Evolutionary conservation across 352 stramenopile species (phyloP).

Genomic region (Globisporangium irregulare): DNA sequence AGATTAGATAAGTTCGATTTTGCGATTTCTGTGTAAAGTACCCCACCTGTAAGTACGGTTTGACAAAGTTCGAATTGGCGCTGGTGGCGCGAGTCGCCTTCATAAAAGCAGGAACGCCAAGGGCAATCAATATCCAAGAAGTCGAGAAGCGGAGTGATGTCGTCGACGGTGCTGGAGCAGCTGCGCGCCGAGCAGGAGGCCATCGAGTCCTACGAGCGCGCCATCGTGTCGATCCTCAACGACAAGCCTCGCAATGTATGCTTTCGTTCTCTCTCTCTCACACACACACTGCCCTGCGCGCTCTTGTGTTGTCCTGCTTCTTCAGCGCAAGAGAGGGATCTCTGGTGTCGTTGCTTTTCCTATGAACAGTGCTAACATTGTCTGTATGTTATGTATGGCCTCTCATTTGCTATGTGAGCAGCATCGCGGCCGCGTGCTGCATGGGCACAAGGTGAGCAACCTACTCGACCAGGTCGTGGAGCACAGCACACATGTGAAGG

Average conservation of each 20-base stretch:
- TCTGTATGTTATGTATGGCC: not conserved
- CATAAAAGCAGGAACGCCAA: slow-evolving; percentile 4
- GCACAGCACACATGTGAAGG: slow-evolving; percentile 66
- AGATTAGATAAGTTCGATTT: not conserved
- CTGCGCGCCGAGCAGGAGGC: slow-evolving; percentile 78
- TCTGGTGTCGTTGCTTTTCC: not conserved
- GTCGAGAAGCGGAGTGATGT: slow-evolving; percentile 40
- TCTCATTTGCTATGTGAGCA: slow-evolving; percentile 13
- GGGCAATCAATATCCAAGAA: not conserved
- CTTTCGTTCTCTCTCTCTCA: not conserved
- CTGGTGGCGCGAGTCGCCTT: not conserved
- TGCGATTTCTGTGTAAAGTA: not conserved
- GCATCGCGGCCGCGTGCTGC: slow-evolving; percentile 74
- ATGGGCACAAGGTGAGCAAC: slow-evolving; percentile 83
- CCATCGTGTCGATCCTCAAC: slow-evolving; percentile 63
- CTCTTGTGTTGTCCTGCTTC: not conserved
- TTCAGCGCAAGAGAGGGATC: not conserved
- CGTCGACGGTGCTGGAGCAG: slow-evolving; percentile 84
- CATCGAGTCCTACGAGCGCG: slow-evolving; percentile 74
- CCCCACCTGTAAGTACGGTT: not conserved
- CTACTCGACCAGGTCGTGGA: slow-evolving; percentile 68
- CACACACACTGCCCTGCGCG: not conserved
- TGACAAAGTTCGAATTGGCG: not conserved
- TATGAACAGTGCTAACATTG: not conserved
- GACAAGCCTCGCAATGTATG: slow-evolving; percentile 83